Percentiles rank a stretch among this genome's conserved stretches.
Evolutionary conservation across 1,139 yeast species (phyloP).

Genomic region (Casaregolazyma lundiana): DNA sequence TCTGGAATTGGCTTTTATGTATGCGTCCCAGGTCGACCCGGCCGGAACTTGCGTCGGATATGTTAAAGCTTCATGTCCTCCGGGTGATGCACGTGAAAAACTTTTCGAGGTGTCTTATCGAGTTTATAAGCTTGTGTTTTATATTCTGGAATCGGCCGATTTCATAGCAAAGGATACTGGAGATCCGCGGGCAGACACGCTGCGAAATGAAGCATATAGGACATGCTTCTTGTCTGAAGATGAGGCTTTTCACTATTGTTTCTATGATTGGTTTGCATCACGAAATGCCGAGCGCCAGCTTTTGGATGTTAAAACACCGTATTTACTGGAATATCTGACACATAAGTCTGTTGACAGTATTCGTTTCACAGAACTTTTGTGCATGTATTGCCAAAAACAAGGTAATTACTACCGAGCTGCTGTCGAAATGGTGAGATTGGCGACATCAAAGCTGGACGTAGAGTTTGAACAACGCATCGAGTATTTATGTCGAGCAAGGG

Average conservation of each 20-base stretch:
- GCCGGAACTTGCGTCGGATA: slow-evolving; percentile 54
- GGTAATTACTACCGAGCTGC: slow-evolving; percentile 82
- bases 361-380: slow-evolving; percentile 72
- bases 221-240: slow-evolving; percentile 73
- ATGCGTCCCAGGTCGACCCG: slow-evolving; percentile 65
- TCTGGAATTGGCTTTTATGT: slow-evolving; percentile 71
- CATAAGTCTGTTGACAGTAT: slow-evolving; percentile 65
- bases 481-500: slow-evolving; percentile 85
- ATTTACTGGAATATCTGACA: slow-evolving; percentile 68
- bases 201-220: slow-evolving; percentile 69
- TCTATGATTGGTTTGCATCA: slow-evolving; percentile 87
- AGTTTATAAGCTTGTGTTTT: slow-evolving; percentile 70
- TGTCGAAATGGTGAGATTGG: slow-evolving; percentile 65
- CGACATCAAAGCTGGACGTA: slow-evolving; percentile 61
- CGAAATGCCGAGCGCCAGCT: slow-evolving; percentile 75
- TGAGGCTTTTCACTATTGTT: slow-evolving; percentile 79
- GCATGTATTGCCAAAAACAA: slow-evolving; percentile 85
- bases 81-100: slow-evolving; percentile 44
- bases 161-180: slow-evolving; percentile 42
- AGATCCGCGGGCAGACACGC: slow-evolving; percentile 24
- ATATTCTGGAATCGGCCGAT: slow-evolving; percentile 68
- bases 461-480: slow-evolving; percentile 74
- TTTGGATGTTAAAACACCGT: slow-evolving; percentile 76
- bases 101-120: slow-evolving; percentile 48
- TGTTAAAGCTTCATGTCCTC: slow-evolving; percentile 44